phyloP scores from a whole-genome alignment of 2,329 filamentous ascomycete species.

The Stagonosporopsis rhizophila region DNA sequence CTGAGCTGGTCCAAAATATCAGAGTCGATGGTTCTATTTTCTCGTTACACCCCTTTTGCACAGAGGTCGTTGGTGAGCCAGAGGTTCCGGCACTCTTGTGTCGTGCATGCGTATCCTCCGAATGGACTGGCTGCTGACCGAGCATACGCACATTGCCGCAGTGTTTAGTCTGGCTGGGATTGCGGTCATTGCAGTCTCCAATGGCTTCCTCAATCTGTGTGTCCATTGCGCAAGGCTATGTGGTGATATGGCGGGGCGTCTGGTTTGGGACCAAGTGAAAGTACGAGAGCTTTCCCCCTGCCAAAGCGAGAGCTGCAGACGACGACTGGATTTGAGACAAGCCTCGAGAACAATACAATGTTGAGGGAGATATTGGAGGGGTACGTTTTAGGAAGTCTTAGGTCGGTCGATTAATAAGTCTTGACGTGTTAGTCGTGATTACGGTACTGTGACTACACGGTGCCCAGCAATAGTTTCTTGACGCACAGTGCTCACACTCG shows the following conservation, averaged over 20 bases:
- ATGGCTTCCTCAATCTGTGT: neutral
- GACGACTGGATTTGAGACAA: too few relatives aligned
- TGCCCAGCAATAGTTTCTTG: neutral
- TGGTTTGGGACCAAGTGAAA: neutral
- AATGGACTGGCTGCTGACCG: neutral
- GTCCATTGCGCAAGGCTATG: neutral
- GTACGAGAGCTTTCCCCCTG: neutral
- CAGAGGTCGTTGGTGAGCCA: neutral
- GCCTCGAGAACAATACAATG: too few relatives aligned
- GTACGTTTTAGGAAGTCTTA: neutral
- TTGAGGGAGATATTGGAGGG: neutral
- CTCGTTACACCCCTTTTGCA: neutral
- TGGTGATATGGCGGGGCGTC: neutral
- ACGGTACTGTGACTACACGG: constrained; percentile 1
- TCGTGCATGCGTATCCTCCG: neutral
- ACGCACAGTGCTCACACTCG: neutral
- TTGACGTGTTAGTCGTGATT: neutral
- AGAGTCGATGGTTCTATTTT: neutral
- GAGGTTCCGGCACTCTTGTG: neutral
- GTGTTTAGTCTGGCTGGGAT: neutral
- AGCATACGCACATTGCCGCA: neutral
- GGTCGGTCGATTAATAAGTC: neutral
- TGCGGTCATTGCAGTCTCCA: neutral
- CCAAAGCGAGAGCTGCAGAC: neutral
- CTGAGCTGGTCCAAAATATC: neutral